phyloP scores from a whole-genome alignment of 2,329 filamentous ascomycete species.

The Sporothrix inflata region DNA sequence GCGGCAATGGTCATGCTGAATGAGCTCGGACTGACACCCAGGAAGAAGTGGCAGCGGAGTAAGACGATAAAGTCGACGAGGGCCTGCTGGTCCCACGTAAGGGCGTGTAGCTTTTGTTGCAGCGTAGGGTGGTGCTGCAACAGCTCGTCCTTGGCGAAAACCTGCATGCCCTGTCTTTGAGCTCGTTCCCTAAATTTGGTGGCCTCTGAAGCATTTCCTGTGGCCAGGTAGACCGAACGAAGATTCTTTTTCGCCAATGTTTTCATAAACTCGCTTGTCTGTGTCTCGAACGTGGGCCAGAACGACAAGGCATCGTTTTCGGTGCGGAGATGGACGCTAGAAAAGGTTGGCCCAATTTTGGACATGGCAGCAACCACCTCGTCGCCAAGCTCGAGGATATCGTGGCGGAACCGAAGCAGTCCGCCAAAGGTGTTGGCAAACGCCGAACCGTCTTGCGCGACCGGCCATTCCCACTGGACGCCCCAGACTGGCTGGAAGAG shows the following conservation, averaged over 20 bases:
- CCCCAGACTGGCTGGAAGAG: constrained; percentile 50
- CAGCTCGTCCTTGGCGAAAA: constrained; percentile 46
- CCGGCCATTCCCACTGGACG: constrained; percentile 51
- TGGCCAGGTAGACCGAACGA: constrained; percentile 50
- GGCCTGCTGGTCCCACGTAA: constrained; percentile 52
- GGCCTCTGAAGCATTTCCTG: constrained; percentile 49
- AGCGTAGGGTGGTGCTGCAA: constrained; percentile 38
- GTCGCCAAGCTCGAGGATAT: constrained; percentile 48
- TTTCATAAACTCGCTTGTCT: constrained; percentile 47
- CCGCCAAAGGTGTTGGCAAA: constrained; percentile 50
- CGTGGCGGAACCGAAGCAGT: constrained; percentile 47
- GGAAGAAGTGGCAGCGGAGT: constrained; percentile 46
- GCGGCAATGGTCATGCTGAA: constrained; percentile 53
- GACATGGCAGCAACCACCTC: constrained; percentile 39
- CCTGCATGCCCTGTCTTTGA: not conserved
- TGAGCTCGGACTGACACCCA: constrained; percentile 52
- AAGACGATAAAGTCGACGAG: constrained; percentile 49
- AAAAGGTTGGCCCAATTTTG: constrained; percentile 35
- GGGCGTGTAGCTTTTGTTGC: constrained; percentile 41
- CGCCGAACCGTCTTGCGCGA: constrained; percentile 52
- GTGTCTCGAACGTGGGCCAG: constrained; percentile 51
- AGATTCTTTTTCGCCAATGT: constrained; percentile 41
- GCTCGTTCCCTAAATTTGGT: constrained; percentile 44
- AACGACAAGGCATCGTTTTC: constrained; percentile 51
- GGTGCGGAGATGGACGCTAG: constrained; percentile 53